phyloP scores from a whole-genome alignment of 1,284 basidiomycete genomes.

The Prillingera fragicola region DNA sequence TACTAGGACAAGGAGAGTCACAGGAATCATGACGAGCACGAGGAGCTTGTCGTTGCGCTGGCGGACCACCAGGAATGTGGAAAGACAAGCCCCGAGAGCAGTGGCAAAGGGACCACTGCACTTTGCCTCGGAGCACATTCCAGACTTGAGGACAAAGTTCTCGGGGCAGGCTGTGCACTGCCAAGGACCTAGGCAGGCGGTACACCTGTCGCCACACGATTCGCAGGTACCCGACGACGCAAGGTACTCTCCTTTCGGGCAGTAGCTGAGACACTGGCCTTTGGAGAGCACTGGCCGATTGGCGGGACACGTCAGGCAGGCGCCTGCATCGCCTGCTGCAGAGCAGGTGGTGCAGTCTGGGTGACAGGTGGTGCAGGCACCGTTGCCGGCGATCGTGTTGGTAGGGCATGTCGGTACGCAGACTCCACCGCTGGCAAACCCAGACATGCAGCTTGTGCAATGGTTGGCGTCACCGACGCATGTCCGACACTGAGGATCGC shows the following conservation, averaged over 20 bases:
- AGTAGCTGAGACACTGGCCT: conserved; percentile 43
- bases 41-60: conserved; percentile 5
- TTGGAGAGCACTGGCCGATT: conserved; percentile 38
- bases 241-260: conserved; percentile 37
- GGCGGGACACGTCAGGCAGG: conserved; percentile 43
- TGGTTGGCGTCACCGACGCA: conserved; percentile 37
- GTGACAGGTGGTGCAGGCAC: conserved; percentile 44
- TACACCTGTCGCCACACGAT: conserved; percentile 40
- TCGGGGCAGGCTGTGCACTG: conserved; percentile 45
- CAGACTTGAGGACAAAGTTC: conserved; percentile 29
- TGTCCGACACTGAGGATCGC: conserved; percentile 42
- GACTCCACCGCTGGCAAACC: conserved; percentile 37
- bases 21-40: conserved; percentile 21
- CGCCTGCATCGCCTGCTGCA: conserved; percentile 9
- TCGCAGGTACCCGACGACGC: conserved; percentile 25
- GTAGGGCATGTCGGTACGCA: conserved; percentile 45
- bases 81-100: conserved; percentile 46
- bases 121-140: conserved; percentile 33
- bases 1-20: conserved; percentile 18
- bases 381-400: conserved; percentile 28
- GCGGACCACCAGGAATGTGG: conserved; percentile 27
- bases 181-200: conserved; percentile 28
- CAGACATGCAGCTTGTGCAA: conserved; percentile 39
- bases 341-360: conserved; percentile 47
- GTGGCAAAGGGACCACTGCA: conserved; percentile 30